Evolutionary conservation across 768 basidiomycete species (phyloP), one percentile per base, ranked within the genome.

Genomic region (Tulasnella sp.): DNA sequence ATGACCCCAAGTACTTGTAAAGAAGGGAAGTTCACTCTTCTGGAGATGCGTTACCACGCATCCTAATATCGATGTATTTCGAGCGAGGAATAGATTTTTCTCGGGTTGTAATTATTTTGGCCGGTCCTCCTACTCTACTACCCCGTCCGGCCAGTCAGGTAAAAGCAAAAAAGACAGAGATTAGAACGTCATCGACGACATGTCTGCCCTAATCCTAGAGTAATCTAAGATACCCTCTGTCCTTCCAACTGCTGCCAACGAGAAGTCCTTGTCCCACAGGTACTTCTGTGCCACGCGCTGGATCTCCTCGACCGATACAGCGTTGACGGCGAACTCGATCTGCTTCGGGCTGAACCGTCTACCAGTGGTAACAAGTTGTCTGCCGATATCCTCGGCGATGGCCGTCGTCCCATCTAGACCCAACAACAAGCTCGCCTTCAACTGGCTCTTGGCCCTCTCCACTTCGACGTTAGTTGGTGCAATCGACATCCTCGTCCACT

Each of bases 371-470:
- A 99, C 89, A 62, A 99, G 79, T 70, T 97, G 95, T 67, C 94
- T 77, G n/a, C 96, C 95, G 72, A 98, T 93, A 68, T 99, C 96
- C 77, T 99, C 96, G 32, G 96, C 95, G 63, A 94, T 80, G 54
- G 93, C 91, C 30, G 93, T 97, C 17, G 91, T 87, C n/a, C 96
- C 96, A 67, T 98, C 96, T 44, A 98, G 77, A 61, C 85, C 78
- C 51, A 99, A 81, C 44, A 99, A 76, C 65, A 98, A 75, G 59
- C 85, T 86, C 54, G 95, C 94, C 79, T 98, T 99, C 66, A 98
- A 83, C 75, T 98, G 96, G 69, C 88, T 92, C 81, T 99, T 99
- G 53, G 95, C 93, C 49, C 96, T 83, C 79, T 97, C 94, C 63
- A 97, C 92, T 74, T 95, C 93, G 32, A 82, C 80, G 32, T 80